Conservation (phyloP, 495 filamentous ascomycete species). For the Oleoguttula mirabilis region DNA sequence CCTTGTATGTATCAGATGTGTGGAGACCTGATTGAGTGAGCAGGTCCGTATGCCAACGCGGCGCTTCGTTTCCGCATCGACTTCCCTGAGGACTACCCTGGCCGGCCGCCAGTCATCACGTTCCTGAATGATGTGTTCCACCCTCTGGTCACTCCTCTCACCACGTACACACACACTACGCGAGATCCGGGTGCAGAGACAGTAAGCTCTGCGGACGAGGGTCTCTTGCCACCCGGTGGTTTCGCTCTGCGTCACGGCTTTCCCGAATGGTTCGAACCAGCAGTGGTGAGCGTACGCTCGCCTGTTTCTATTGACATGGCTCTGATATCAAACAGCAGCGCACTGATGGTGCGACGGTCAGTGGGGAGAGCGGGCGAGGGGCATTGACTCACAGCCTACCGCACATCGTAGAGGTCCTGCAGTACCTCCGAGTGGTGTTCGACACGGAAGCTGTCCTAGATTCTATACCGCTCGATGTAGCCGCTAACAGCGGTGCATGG, state of each 20-base stretch:
- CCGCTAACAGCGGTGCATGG: constrained; percentile 61
- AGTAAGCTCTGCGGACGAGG: constrained; percentile 67
- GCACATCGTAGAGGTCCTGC: constrained; percentile 48
- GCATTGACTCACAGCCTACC: too few relatives aligned
- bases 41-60: constrained; percentile 78
- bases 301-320: too few relatives aligned
- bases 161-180: constrained; percentile 80
- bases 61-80: constrained; percentile 81
- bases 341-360: too few relatives aligned
- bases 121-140: constrained; percentile 91
- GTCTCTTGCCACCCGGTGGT: constrained; percentile 70
- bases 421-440: constrained; percentile 73
- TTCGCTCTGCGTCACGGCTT: constrained; percentile 85
- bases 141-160: constrained; percentile 78
- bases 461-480: constrained; percentile 62
- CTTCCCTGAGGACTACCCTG: constrained; percentile 72
- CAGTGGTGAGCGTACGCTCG: too few relatives aligned
- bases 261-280: constrained; percentile 77
- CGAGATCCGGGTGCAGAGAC: constrained; percentile 52
- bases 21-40: neutral
- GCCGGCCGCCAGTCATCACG: constrained; percentile 66
- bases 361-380: too few relatives aligned
- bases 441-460: constrained; percentile 66
- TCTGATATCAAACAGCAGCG: too few relatives aligned
- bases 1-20: neutral